phyloP scores from a whole-genome alignment of 2,329 filamentous ascomycete genomes.

The Ambrosiella beaveri region DNA sequence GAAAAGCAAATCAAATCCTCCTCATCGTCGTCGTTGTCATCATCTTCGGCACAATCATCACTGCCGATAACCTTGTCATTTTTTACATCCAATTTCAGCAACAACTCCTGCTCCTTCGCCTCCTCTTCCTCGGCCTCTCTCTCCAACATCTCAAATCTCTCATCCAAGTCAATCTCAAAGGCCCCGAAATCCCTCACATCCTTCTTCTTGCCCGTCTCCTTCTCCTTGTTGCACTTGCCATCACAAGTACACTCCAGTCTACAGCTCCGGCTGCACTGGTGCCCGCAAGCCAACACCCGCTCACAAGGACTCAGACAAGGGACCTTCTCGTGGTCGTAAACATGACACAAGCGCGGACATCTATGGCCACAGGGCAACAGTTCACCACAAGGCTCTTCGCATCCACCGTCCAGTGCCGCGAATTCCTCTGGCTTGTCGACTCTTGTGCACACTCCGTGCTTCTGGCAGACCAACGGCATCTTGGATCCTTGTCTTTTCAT shows the following conservation, averaged over 20 bases:
- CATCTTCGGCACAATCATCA: background rate
- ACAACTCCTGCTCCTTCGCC: background rate
- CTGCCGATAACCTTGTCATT: background rate
- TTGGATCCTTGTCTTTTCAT: constrained; percentile 28
- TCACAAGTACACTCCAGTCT: background rate
- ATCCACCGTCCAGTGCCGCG: constrained; percentile 18
- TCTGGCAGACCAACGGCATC: background rate
- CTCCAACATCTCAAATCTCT: background rate
- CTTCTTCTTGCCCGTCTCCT: background rate
- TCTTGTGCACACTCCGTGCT: background rate
- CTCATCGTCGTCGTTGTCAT: background rate
- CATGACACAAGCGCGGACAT: background rate
- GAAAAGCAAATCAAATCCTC: background rate
- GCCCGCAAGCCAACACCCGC: background rate
- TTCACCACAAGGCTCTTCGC: constrained; percentile 1
- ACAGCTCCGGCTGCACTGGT: background rate
- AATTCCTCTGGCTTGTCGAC: constrained; percentile 32
- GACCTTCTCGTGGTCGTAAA: background rate
- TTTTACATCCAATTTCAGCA: background rate
- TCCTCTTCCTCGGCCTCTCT: background rate
- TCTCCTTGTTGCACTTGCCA: background rate
- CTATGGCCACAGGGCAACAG: constrained; percentile 7
- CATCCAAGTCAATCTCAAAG: background rate
- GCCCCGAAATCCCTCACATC: background rate
- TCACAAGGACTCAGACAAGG: background rate